phyloP scores from a whole-genome alignment of 1,284 basidiomycete species.

The Polyporus tsugae region DNA sequence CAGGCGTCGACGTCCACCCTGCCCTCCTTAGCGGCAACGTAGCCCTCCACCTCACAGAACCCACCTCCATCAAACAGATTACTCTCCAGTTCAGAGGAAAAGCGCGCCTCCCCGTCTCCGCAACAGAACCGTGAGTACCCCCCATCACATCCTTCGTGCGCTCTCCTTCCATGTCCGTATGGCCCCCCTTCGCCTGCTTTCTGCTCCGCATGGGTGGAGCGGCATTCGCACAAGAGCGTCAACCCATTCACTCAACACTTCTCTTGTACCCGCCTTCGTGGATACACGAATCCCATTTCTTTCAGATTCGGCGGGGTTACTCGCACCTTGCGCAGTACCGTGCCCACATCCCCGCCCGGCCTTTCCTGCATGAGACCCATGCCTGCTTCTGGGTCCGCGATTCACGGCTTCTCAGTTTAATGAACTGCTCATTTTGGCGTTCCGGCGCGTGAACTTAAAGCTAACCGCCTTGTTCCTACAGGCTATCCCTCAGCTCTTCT shows the following conservation, averaged over 20 bases:
- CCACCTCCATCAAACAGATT: conserved; percentile 88
- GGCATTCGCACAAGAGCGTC: conserved; percentile 15
- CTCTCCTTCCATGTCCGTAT: conserved; percentile 15
- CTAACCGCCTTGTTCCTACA: conserved; percentile 24
- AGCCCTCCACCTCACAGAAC: conserved; percentile 79
- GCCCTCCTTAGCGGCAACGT: conserved; percentile 80
- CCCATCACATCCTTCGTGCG: conserved; percentile 16
- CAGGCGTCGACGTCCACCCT: conserved; percentile 85
- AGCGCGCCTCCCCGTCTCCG: conserved; percentile 71
- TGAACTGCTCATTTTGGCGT: neutral
- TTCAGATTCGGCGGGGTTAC: neutral
- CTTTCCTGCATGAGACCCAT: conserved; percentile 18
- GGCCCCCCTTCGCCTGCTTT: conserved; percentile 26
- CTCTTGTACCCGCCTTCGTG: conserved; percentile 15
- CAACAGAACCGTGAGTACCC: conserved; percentile 70
- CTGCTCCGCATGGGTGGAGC: conserved; percentile 2
- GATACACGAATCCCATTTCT: conserved; percentile 11
- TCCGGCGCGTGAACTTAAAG: neutral
- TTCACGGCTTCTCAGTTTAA: conserved; percentile 20
- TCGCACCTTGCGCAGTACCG: neutral
- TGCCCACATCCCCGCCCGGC: neutral
- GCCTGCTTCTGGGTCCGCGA: conserved; percentile 10
- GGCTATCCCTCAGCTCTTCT: conserved; percentile 53
- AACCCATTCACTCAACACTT: conserved; percentile 15
- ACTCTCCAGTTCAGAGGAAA: conserved; percentile 87